Percentiles rank a stretch among this genome's conserved stretches.
Evolutionary conservation across 208 protist genomes (phyloP).

Genomic region (Trypanosoma cruzi): DNA sequence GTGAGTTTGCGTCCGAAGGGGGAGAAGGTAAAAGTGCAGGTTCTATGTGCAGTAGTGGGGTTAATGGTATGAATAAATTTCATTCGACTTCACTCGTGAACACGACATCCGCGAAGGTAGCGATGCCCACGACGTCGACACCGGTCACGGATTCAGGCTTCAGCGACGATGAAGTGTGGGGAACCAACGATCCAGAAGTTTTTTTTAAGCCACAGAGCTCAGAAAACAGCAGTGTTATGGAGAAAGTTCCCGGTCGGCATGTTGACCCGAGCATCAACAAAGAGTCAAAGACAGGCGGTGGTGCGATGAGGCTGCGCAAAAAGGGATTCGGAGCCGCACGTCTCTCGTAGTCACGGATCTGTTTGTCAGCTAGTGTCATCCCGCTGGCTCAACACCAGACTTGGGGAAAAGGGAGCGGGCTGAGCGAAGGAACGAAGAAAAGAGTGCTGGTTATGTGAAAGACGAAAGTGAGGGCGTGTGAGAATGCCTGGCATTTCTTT

Average conservation of each 20-base stretch:
- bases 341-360: conserved; percentile 25
- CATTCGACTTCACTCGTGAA: neutral
- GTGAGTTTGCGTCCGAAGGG: conserved; percentile 13
- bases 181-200: conserved; percentile 10
- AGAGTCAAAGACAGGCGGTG: conserved; percentile 4
- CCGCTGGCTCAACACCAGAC: neutral
- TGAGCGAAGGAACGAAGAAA: neutral
- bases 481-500: neutral
- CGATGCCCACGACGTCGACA: neutral
- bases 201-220: neutral
- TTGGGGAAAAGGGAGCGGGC: neutral
- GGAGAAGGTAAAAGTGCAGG: neutral
- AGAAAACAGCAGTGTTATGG: neutral
- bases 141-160: conserved; percentile 6
- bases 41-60: neutral
- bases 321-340: conserved; percentile 56
- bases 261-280: neutral
- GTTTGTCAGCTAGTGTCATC: no score
- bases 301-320: conserved; percentile 62
- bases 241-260: neutral
- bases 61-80: neutral
- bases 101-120: neutral
- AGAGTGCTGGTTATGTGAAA: no score
- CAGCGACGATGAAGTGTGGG: conserved; percentile 10
- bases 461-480: neutral